A percentile compares a stretch with the other conserved stretches of the same genome.
phyloP scores from a whole-genome alignment of 2,329 filamentous ascomycete genomes.

The Pseudopithomyces maydicus region DNA sequence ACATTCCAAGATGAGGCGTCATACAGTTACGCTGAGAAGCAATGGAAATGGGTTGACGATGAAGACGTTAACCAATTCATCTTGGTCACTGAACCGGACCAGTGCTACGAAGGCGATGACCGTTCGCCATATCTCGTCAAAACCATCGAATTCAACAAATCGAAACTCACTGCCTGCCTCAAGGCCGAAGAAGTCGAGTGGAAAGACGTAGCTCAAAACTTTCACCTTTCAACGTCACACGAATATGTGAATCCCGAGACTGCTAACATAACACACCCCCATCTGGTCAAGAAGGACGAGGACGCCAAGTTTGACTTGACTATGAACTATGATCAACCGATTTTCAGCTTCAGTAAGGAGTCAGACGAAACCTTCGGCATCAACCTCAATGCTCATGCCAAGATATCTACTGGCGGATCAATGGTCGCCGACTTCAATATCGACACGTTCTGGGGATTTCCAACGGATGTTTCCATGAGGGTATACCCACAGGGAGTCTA shows the following conservation, averaged over 20 bases:
- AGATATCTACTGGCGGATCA: conserved; percentile 21
- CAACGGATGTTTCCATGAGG: conserved; percentile 18
- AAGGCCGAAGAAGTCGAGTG: conserved; percentile 23
- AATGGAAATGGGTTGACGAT: conserved; percentile 30
- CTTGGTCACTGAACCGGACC: conserved; percentile 27
- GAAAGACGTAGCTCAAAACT: conserved; percentile 21
- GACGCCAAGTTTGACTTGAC: conserved; percentile 22
- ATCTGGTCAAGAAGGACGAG: conserved; percentile 15
- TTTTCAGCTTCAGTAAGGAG: conserved; percentile 26
- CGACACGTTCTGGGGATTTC: conserved; percentile 13
- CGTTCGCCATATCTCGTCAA: conserved; percentile 29
- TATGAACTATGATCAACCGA: conserved; percentile 16
- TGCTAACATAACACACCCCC: conserved; percentile 25
- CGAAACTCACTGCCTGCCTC: conserved; percentile 19
- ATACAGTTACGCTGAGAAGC: conserved; percentile 19
- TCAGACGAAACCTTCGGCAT: conserved; percentile 22
- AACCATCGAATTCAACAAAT: conserved; percentile 22
- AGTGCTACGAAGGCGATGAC: conserved; percentile 30
- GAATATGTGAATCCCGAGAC: conserved; percentile 21
- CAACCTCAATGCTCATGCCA: conserved; percentile 20
- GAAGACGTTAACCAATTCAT: conserved; percentile 27
- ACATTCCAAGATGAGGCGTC: conserved; percentile 21
- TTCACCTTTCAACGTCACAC: conserved; percentile 19
- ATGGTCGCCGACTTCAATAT: conserved; percentile 29
- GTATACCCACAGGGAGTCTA: conserved; percentile 24